phyloP scores from a whole-genome alignment of 768 basidiomycete genomes.

The Glaciozyma antarctica region DNA sequence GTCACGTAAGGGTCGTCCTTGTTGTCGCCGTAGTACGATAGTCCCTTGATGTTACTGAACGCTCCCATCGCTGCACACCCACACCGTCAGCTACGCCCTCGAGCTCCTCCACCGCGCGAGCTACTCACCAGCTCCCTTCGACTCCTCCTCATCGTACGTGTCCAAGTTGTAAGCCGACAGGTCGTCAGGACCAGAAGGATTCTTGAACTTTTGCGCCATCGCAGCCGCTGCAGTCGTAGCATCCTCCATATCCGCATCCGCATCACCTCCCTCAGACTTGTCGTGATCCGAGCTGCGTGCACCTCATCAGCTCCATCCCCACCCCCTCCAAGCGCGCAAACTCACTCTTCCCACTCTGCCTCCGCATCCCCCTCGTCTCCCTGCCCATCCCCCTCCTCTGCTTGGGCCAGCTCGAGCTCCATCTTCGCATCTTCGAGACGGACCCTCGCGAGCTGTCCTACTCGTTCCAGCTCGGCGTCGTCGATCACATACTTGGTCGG shows the following conservation, averaged over 20 bases:
- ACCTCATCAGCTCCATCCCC: not conserved
- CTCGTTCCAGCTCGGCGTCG: conserved; percentile 77
- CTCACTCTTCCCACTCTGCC: conserved; percentile 81
- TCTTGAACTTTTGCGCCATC: conserved; percentile 42
- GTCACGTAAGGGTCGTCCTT: conserved; percentile 96
- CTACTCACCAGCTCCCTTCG: conserved; percentile 38
- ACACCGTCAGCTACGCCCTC: not conserved
- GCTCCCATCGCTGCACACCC: conserved; percentile 48
- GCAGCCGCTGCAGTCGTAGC: conserved; percentile 24
- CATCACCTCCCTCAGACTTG: conserved; percentile 46
- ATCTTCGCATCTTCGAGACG: conserved; percentile 81
- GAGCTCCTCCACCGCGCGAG: not conserved
- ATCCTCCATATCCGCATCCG: conserved; percentile 43
- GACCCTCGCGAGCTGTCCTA: conserved; percentile 74
- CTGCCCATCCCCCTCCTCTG: conserved; percentile 64
- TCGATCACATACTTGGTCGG: conserved; percentile 84
- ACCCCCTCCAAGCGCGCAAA: conserved; percentile 33
- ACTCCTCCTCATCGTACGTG: conserved; percentile 74
- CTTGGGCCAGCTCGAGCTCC: conserved; percentile 70
- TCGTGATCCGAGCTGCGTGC: not conserved
- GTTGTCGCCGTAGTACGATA: conserved; percentile 77
- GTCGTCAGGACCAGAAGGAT: conserved; percentile 49
- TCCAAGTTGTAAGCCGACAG: conserved; percentile 82
- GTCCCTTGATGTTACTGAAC: conserved; percentile 90
- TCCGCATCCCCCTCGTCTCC: conserved; percentile 50